These are phyloP conservation scores for Onygena corvina DNA, from an alignment of 2,329 filamentous ascomycete genomes.

Conservation along the genomic window DNA sequence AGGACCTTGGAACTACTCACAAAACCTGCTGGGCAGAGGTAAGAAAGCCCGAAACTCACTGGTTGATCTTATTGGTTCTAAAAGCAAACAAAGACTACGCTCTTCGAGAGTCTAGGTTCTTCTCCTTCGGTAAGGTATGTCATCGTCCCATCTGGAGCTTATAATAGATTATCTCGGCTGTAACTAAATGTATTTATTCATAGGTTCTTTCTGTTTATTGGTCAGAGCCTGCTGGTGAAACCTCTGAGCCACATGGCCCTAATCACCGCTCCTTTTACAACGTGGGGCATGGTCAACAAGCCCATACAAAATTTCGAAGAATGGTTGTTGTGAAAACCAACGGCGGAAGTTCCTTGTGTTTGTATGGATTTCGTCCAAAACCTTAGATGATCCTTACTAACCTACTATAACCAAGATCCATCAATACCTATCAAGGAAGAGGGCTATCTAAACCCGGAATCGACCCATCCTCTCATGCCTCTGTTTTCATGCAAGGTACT, in stretches of 20 bases:
- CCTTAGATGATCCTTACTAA: neutral
- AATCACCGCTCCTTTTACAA: neutral
- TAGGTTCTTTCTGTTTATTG: slow-evolving; percentile 25
- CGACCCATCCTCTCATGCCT: slow-evolving; percentile 26
- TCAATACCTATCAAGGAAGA: slow-evolving; percentile 30
- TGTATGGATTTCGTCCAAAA: slow-evolving; percentile 20
- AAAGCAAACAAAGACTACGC: neutral
- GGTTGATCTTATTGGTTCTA: neutral
- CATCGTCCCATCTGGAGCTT: neutral
- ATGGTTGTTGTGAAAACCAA: slow-evolving; percentile 25
- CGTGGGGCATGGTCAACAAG: slow-evolving; percentile 17
- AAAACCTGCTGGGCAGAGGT: no score
- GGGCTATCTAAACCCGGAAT: slow-evolving; percentile 30
- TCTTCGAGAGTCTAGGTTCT: neutral
- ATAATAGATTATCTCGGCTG: no score
- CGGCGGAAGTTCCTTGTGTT: slow-evolving; percentile 23
- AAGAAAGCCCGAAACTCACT: neutral
- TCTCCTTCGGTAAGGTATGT: neutral
- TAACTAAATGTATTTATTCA: neutral
- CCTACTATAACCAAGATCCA: slow-evolving; percentile 22
- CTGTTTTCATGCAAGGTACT: slow-evolving; percentile 26
- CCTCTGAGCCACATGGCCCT: slow-evolving; percentile 9
- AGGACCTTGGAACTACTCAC: no score
- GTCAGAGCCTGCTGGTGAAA: slow-evolving; percentile 21
- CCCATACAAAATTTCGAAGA: slow-evolving; percentile 24